Base-by-base conservation (phyloP, 495 filamentous ascomycete species). In the Xylaria longipes region DNA sequence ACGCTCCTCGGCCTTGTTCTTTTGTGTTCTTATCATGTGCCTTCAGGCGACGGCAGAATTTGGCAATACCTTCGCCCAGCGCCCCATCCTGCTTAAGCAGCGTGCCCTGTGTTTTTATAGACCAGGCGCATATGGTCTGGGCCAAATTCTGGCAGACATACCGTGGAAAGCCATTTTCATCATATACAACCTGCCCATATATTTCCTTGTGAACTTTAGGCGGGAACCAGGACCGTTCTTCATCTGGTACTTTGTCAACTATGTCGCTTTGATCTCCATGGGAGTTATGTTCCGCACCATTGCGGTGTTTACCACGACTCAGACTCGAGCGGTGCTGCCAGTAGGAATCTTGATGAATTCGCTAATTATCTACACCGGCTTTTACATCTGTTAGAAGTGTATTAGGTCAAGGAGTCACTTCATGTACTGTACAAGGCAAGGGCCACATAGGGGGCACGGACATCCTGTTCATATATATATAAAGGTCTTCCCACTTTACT, bases 321-420 rank as follows among this genome's bases (percentile, higher is more conserved):
- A 95, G 71, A 88, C 88, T 0, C 92, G 94, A 74, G 93, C 94
- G 43, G 89, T 95, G 88, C 89, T 92, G 4, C 93, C 92, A 3
- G 87, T 92, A 17, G 91, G 91, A 1, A 80, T 96, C 39, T 86
- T 97, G 71, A 93, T 97, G 77, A 84, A 96, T 56, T 85, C 87
- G 45, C 81, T 96, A 54, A 82, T 95, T 72, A 91, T 95, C 66
- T 97, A 94, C 76, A 97, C 94, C 65, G 94, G 94, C 8, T 97
- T 96, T 73, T 77, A 91, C 14, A 91, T n/a, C n/a, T n/a, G n/a
- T n/a, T n/a, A n/a, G n/a, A n/a, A n/a, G n/a, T n/a, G n/a, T n/a
- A n/a, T n/a, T n/a, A n/a, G n/a, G n/a, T n/a, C n/a, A n/a, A n/a
- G n/a, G n/a, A n/a, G n/a, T n/a, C n/a, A n/a, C n/a, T n/a, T n/a